phyloP scores from a whole-genome alignment of 108 stramenopile species.

The Mediolabrus comicus region DNA sequence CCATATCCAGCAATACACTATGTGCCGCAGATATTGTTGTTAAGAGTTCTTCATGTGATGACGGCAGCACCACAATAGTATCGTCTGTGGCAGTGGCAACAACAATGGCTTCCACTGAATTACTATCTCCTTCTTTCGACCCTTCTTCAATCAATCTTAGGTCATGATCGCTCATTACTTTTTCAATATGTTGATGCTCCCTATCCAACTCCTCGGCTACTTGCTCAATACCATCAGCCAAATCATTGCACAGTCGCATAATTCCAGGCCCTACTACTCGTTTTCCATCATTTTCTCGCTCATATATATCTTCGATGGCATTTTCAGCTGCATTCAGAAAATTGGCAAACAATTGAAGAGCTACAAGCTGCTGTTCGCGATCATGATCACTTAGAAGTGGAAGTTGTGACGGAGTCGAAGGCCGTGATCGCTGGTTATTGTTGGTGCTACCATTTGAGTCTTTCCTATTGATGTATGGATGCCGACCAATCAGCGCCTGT shows the following conservation, averaged over 20 bases:
- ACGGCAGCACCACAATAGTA: neutral
- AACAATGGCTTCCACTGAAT: neutral
- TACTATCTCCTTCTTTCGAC: neutral
- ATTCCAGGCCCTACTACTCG: slow-evolving; percentile 62
- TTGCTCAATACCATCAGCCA: slow-evolving; percentile 65
- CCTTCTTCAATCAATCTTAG: slow-evolving; percentile 18
- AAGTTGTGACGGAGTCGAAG: neutral
- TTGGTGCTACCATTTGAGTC: neutral
- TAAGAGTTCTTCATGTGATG: slow-evolving; percentile 50
- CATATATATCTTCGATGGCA: slow-evolving; percentile 18
- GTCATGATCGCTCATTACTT: slow-evolving; percentile 49
- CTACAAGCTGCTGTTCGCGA: slow-evolving; percentile 26
- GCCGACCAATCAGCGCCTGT: neutral
- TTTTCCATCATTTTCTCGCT: slow-evolving; percentile 31
- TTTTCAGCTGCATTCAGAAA: slow-evolving; percentile 32
- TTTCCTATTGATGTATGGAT: neutral
- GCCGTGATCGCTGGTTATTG: neutral
- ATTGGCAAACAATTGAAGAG: slow-evolving; percentile 31
- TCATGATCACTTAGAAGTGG: slow-evolving; percentile 7
- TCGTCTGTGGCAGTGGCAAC: slow-evolving; percentile 6
- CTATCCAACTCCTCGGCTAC: slow-evolving; percentile 58
- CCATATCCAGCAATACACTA: slow-evolving; percentile 65
- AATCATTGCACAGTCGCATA: slow-evolving; percentile 60
- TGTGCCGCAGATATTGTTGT: slow-evolving; percentile 49
- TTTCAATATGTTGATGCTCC: slow-evolving; percentile 45